Evolutionary conservation across 2,329 filamentous ascomycete genomes (phyloP), one percentile per base, ranked within the genome.

Genomic region (Hysterium pulicare): DNA sequence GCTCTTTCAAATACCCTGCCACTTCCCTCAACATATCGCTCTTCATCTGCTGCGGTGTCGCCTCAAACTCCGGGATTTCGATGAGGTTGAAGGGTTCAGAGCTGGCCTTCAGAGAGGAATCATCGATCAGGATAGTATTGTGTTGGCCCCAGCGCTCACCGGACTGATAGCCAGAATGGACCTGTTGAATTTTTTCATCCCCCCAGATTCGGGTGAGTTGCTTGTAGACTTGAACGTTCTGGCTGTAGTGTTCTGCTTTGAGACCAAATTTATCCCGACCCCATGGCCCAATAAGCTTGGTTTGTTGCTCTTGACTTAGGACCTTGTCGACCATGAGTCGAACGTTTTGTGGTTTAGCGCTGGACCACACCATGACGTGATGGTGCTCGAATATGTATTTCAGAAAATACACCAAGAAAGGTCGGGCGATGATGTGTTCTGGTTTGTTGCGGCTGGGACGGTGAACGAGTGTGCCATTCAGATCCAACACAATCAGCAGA

Each of bases 101-200:
- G 20, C 80, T 75, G 1, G 84, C 90, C 72, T 97, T 98, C 57
- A 90, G 77, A 1, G 69, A 56, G 22, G 84, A 87, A 68, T 97
- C 93, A 54, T 98, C 93, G 30, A 97, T 82, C 20, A 98, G 74
- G 5, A 97, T 77, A 0, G 93, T 97, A 65, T 97, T 95, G 38
- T 76, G 76, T 68, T 95, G 90, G 54, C 83, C 78, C 86, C 90
- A 97, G 10, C 63, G 55, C 16, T 48, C 41, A 0, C 53, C 62
- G 11, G 57, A 62, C 24, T 58, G 61, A n/a, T 63, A 53, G 1
- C 54, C 28, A 1, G 72, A 71, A 37, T 74, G 70, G n/a, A 61
- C 61, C 4, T 55, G 53, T 49, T 75, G 72, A 11, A 76, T 68
- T 1, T 50, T 41, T 4, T 70, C 53, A 6, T 71, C 66, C 2